Percentiles rank a stretch among this genome's conserved stretches.
Evolutionary conservation across 2,329 filamentous ascomycete species (phyloP).

Genomic region (Fusarium tjaetaba): DNA sequence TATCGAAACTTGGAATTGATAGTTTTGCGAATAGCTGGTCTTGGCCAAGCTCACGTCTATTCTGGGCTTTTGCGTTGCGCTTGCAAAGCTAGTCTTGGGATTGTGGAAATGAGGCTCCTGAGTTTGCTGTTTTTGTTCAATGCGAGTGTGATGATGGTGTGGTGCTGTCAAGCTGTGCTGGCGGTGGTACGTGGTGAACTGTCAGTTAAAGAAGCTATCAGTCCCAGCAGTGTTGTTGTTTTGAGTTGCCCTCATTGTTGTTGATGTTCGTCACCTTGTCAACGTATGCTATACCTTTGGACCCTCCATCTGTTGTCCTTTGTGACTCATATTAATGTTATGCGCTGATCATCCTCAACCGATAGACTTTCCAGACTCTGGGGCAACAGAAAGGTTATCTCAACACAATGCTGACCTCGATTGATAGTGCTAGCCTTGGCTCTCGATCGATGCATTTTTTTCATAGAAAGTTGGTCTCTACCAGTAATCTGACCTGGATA

Average conservation of each 20-base stretch:
- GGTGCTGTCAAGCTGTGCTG: background rate
- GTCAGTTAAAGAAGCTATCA: constrained; percentile 22
- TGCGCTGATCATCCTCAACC: background rate
- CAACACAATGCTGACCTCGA: background rate
- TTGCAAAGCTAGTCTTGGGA: background rate
- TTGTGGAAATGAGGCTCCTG: constrained; percentile 7
- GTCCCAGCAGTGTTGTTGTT: constrained; percentile 1
- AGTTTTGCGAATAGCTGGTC: constrained; percentile 13
- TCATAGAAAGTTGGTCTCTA: background rate
- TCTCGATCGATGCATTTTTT: background rate
- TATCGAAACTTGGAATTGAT: constrained; percentile 27
- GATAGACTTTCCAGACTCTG: background rate
- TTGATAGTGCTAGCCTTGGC: background rate
- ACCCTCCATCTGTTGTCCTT: no score
- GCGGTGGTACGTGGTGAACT: background rate
- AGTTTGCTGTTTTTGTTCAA: background rate
- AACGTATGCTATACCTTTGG: background rate
- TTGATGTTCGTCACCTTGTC: background rate
- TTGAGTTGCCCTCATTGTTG: background rate
- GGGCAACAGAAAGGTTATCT: background rate
- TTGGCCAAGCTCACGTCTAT: constrained; percentile 5
- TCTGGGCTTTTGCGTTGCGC: background rate
- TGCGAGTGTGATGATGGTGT: constrained; percentile 2
- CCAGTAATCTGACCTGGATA: no score
- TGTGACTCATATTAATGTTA: background rate